These are phyloP conservation scores for Danielozyma ontarioensis DNA, from an alignment of 805 yeast genomes.

Conservation along the genomic window DNA sequence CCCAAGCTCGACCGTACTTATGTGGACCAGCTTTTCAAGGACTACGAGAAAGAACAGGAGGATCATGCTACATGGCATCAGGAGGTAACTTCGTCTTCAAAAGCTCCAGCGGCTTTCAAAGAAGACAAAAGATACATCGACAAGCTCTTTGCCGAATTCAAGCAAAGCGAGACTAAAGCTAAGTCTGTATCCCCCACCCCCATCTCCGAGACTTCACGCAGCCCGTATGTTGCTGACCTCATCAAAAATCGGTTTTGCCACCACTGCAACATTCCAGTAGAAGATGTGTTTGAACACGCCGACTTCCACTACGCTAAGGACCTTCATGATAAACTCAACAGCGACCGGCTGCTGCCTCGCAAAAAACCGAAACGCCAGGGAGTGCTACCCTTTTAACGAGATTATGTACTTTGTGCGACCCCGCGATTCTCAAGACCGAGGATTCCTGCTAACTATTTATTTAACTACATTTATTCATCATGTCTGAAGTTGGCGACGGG, in stretches of 20 bases:
- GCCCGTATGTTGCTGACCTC: conserved; percentile 10
- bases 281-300: conserved; percentile 42
- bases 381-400: neutral
- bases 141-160: conserved; percentile 17
- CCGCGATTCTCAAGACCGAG: too few species aligned
- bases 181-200: neutral
- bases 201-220: neutral
- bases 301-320: conserved; percentile 53
- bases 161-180: conserved; percentile 4
- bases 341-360: neutral
- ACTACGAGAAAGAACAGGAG: neutral
- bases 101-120: conserved; percentile 6
- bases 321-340: conserved; percentile 39
- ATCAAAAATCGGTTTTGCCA: conserved; percentile 18
- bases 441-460: too few species aligned
- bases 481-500: neutral
- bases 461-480: neutral
- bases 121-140: conserved; percentile 23
- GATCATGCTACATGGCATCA: too few species aligned
- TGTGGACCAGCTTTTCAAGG: neutral
- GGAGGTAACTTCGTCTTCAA: too few species aligned
- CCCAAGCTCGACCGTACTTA: neutral
- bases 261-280: conserved; percentile 19
- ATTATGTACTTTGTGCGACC: too few species aligned
- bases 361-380: neutral